These are phyloP conservation scores for Cardamine occulta DNA, from an alignment of 345 rosid species.

Conservation along the genomic window DNA sequence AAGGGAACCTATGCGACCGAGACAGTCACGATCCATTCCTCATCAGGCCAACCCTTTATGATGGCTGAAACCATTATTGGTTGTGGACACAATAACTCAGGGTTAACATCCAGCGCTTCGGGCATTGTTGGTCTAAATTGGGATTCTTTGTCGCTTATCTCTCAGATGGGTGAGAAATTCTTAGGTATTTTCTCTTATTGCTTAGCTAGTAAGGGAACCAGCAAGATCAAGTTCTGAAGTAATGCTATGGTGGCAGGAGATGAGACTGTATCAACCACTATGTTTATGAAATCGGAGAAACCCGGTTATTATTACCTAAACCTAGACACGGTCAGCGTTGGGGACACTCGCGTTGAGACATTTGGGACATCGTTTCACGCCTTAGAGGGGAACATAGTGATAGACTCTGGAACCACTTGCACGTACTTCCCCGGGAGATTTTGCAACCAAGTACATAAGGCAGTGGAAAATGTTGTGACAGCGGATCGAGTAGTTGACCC, in stretches of 20 bases:
- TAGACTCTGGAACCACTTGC: constrained; percentile 23
- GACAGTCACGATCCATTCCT: constrained; percentile 15
- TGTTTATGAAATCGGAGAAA: not conserved
- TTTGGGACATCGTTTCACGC: constrained; percentile 20
- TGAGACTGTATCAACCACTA: not conserved
- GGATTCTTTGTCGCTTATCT: not conserved
- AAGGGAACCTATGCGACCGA: not conserved
- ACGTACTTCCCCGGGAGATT: constrained; percentile 2
- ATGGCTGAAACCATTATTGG: constrained; percentile 18
- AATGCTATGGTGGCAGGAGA: constrained; percentile 23
- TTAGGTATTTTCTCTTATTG: constrained; percentile 29
- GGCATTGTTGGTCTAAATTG: constrained; percentile 27
- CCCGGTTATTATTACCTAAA: not conserved
- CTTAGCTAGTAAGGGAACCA: constrained; percentile 16
- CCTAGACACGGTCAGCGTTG: constrained; percentile 25
- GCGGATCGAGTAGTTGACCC: not conserved
- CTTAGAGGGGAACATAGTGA: not conserved
- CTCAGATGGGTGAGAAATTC: constrained; percentile 13
- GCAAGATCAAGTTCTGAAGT: constrained; percentile 18
- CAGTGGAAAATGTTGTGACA: constrained; percentile 1
- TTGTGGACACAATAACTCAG: constrained; percentile 28
- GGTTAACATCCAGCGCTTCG: not conserved
- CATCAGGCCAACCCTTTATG: constrained; percentile 30
- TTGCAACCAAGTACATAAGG: not conserved
- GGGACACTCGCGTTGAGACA: not conserved